Evolutionary conservation across 257 asterid species (phyloP), one percentile per base, ranked within the genome.

Genomic region (Datura wrightii): DNA sequence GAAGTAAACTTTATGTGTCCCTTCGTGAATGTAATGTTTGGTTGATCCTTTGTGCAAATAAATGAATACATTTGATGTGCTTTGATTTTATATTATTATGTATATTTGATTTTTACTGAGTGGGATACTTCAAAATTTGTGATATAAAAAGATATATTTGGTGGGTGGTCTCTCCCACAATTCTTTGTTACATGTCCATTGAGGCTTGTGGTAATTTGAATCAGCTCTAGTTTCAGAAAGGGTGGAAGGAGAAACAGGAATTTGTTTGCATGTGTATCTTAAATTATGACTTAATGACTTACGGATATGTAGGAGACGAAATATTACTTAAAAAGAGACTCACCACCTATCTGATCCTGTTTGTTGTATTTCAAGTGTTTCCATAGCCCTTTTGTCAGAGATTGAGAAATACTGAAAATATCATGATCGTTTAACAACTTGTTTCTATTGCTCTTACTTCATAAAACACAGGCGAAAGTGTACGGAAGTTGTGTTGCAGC

Each of bases 401-500:
- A 63, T 83, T 81, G 41, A 60, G 70, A 76, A 50, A 19, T 58
- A 46, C 76, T 16, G 53, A 37, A 71, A 58, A 52, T 31, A 34
- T 48, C 37, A 10, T 37, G 56, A 31, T 78, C 24, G 52, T 74
- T 74, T 71, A 36, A 71, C 67, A 66, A 11, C 53, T 82, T 48
- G 14, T 82, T 52, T 13, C 46, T 65, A 6, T 37, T 48, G 19
- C 50, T 83, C 39, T 65, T 63, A 48, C 46, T 79, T 80, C 55
- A 58, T 80, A 44, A 53, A 55, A 79, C 88, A 83, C 85, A 96
- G 99, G 97, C 95, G 70, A 94, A 93, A 90, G 93, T 88, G 59
- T 96, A 94, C 24, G 97, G 98, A 58, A 89, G 88, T 80, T 96
- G 99, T 90, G 96, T 94, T 87, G 93, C 97, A 18, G 86, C 93